Percentiles rank a stretch among this genome's conserved stretches.
Evolutionary conservation across 768 basidiomycete species (phyloP).

Genomic region (Sarcodon sp.): DNA sequence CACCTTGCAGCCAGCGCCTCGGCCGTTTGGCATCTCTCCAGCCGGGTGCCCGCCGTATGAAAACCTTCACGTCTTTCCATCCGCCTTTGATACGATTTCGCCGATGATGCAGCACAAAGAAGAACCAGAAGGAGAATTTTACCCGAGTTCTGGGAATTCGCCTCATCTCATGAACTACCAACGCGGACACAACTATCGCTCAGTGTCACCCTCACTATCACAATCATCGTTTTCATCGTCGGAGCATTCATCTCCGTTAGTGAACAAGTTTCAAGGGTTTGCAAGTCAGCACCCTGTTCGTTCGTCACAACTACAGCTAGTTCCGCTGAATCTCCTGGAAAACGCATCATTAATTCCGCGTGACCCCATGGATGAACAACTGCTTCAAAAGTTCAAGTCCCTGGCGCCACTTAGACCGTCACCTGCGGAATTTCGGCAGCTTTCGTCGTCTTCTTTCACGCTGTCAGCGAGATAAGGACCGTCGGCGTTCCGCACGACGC

Average conservation of each 20-base stretch:
- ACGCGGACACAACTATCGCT: constrained; percentile 6
- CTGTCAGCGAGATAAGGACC: too few species aligned
- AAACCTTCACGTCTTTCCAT: constrained; percentile 6
- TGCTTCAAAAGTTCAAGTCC: constrained; percentile 36
- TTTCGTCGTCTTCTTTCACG: not conserved
- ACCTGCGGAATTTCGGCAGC: not conserved
- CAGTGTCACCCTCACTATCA: constrained; percentile 15
- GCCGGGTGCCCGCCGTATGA: not conserved
- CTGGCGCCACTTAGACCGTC: not conserved
- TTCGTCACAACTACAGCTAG: constrained; percentile 20
- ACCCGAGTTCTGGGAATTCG: not conserved
- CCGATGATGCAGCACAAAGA: not conserved
- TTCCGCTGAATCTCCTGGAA: constrained; percentile 54
- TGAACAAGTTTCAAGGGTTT: constrained; percentile 2
- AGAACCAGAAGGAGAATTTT: not conserved
- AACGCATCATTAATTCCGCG: constrained; percentile 39
- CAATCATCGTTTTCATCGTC: constrained; percentile 11
- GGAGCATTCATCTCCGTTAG: constrained; percentile 7
- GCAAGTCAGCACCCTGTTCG: not conserved
- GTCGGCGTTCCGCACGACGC: too few species aligned
- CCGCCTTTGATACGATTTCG: constrained; percentile 1
- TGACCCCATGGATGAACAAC: constrained; percentile 52
- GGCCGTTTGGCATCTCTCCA: not conserved
- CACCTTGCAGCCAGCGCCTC: constrained; percentile 6
- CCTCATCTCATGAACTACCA: constrained; percentile 3